Evolutionary conservation across 1,139 yeast genomes (phyloP), one percentile per base, ranked within the genome.

Genomic region (Lodderomyces elongisporus): DNA sequence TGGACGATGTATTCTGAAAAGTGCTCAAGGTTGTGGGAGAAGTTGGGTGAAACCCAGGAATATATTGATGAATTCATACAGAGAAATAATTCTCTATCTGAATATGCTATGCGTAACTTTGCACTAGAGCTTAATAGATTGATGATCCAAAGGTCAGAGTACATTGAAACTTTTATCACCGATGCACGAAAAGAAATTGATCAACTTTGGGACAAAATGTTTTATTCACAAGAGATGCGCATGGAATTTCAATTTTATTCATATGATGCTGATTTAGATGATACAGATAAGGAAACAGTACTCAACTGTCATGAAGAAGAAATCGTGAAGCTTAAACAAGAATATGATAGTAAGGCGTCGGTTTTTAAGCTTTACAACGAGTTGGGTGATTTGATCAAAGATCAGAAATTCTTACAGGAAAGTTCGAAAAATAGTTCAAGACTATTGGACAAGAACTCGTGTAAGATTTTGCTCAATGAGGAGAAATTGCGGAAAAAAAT

Each of bases 361-460:
- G 65, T 85, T 7, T 55, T 87, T 28, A 58, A 64, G 6, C 54
- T 73, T 10, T 74, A 82, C 28, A 66, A 71, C 3, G 74, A 73
- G 35, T 70, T 84, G 42, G 62, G 70, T 31, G 71, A 66, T 5
- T 56, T 89, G 13, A 57, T 77, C 24, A 58, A 63, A 14, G 95
- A 87, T 46, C 82, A 82, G 44, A 51, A 56, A 4, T 75, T 75
- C 33, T 65, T 91, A 26, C 78, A 70, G 30, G 81, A 77, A 43
- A 77, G 93, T 4, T 74, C 85, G 1, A 81, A 78, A 46, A 94
- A 91, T 51, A 79, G 96, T 0, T 79, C 93, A 0, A 68, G 97
- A 41, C 64, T 89, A 27, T 60, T 84, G 33, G 74, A 84, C 41
- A 76, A 85, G 47, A 80, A 87, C 43, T 83, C 91, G 3, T 89